Evolutionary conservation across 805 yeast species (phyloP).

Genomic region (Komagataella pastoris): DNA sequence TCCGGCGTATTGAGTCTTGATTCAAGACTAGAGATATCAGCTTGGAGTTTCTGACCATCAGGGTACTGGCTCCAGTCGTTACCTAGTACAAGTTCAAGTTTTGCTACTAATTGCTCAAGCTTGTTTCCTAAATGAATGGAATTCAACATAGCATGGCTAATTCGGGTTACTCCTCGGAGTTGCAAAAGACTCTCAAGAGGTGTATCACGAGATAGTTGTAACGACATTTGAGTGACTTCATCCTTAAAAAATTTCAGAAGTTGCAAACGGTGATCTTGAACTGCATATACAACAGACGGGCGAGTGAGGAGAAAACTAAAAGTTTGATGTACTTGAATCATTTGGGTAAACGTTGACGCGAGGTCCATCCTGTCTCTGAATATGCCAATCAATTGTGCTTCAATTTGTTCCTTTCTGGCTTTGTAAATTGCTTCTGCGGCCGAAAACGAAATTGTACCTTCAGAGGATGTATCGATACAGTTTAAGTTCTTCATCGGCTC

Average conservation of each 20-base stretch:
- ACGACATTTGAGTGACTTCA: conserved; percentile 20
- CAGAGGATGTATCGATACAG: conserved; percentile 21
- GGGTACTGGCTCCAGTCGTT: conserved; percentile 46
- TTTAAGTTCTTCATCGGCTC: conserved; percentile 22
- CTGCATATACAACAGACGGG: conserved; percentile 41
- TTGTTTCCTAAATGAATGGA: conserved; percentile 34
- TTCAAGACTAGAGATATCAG: conserved; percentile 32
- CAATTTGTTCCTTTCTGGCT: conserved; percentile 28
- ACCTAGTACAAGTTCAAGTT: conserved; percentile 42
- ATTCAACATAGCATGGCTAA: conserved; percentile 36
- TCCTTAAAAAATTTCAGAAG: conserved; percentile 32
- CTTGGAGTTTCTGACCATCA: conserved; percentile 52
- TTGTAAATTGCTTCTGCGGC: conserved; percentile 26
- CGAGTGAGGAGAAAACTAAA: conserved; percentile 35
- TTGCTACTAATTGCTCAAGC: conserved; percentile 23
- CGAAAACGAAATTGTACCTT: conserved; percentile 27
- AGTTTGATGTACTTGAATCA: conserved; percentile 36
- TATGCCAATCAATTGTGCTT: conserved; percentile 26
- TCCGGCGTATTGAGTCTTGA: conserved; percentile 28
- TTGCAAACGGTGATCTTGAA: conserved; percentile 44
- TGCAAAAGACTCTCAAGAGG: not conserved
- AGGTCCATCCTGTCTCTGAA: conserved; percentile 24
- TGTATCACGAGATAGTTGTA: not conserved
- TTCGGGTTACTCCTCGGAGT: conserved; percentile 31
- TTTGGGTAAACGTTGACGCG: conserved; percentile 29